phyloP scores from a whole-genome alignment of 352 stramenopile species.

The Globisporangium iwayamae region DNA sequence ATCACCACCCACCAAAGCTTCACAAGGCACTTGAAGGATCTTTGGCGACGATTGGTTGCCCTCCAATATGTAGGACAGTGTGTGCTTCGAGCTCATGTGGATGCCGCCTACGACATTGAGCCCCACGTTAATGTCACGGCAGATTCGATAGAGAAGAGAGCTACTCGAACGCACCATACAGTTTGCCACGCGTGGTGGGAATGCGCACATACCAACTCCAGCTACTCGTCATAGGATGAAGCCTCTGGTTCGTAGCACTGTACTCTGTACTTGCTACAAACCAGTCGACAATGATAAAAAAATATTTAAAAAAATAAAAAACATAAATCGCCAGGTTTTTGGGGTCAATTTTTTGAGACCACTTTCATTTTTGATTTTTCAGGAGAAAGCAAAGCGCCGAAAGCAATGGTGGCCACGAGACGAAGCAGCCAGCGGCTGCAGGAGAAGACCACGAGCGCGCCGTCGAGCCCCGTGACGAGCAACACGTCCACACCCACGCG shows the following conservation, averaged over 20 bases:
- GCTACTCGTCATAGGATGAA: too few species aligned
- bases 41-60: conserved; percentile 57
- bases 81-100: conserved; percentile 62
- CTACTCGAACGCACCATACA: conserved; percentile 47
- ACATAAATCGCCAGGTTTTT: too few species aligned
- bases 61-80: conserved; percentile 52
- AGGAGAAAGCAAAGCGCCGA: conserved; percentile 22
- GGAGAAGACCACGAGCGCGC: conserved; percentile 27
- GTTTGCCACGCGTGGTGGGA: conserved; percentile 33
- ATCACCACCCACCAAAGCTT: too few species aligned
- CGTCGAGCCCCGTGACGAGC: conserved; percentile 2
- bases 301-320: too few species aligned
- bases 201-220: conserved; percentile 76
- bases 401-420: conserved; percentile 60
- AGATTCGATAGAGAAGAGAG: not conserved
- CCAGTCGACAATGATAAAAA: too few species aligned
- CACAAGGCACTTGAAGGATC: conserved; percentile 35
- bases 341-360: too few species aligned
- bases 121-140: too few species aligned
- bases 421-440: conserved; percentile 57
- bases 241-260: too few species aligned
- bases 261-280: too few species aligned
- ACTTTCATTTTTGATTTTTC: too few species aligned
- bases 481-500: conserved; percentile 14
- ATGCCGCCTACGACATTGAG: conserved; percentile 38